Evolutionary conservation across 2,329 filamentous ascomycete genomes (phyloP).

Genomic region (Ilyonectria sp.): DNA sequence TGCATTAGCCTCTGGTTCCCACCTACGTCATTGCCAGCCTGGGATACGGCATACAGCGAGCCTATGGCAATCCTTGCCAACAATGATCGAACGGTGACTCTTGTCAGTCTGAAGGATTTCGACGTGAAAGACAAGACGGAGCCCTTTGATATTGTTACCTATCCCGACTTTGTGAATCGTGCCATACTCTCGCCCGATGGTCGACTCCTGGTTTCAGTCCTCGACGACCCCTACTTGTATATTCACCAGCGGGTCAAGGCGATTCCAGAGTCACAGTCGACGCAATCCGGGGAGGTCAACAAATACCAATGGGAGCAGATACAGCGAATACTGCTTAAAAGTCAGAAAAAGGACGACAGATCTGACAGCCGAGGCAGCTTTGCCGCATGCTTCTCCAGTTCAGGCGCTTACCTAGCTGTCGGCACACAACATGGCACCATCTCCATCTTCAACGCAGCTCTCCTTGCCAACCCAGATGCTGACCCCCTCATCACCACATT

Average conservation of each 20-base stretch:
- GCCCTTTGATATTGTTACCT: constrained; percentile 78
- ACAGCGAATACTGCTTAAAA: constrained; percentile 70
- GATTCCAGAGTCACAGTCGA: constrained; percentile 46
- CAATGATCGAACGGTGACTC: constrained; percentile 90
- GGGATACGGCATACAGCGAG: constrained; percentile 60
- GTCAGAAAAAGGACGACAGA: constrained; percentile 68
- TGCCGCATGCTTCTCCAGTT: constrained; percentile 82
- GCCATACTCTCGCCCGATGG: constrained; percentile 95
- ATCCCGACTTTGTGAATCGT: constrained; percentile 92
- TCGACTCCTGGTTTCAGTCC: constrained; percentile 83
- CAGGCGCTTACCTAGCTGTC: constrained; percentile 79
- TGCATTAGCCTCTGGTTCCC: constrained; percentile 77
- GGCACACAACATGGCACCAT: constrained; percentile 87
- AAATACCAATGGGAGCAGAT: constrained; percentile 67
- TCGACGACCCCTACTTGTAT: constrained; percentile 89
- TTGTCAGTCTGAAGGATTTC: constrained; percentile 82
- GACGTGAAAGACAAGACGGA: constrained; percentile 61
- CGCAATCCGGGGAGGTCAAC: constrained; percentile 44
- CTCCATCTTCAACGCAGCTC: constrained; percentile 77
- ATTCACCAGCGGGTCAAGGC: constrained; percentile 76
- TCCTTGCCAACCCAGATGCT: constrained; percentile 59
- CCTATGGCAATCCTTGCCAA: constrained; percentile 84
- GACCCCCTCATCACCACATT: constrained; percentile 83
- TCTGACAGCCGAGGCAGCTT: constrained; percentile 78
- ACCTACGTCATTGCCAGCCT: constrained; percentile 50